Evolutionary conservation across 495 filamentous ascomycete genomes (phyloP).

Genomic region (Talaromyces ruber): DNA sequence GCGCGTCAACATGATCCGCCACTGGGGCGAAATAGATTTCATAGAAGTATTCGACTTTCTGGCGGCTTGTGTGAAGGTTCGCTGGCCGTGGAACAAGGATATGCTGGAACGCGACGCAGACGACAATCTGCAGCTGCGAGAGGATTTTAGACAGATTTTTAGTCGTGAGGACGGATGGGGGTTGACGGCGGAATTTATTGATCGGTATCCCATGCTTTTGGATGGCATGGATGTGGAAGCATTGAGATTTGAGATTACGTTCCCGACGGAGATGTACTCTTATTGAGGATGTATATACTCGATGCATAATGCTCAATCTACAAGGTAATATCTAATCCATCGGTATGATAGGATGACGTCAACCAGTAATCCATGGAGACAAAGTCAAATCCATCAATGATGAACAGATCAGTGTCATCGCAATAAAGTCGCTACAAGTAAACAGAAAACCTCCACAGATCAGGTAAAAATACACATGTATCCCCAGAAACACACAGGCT

Average conservation of each 20-base stretch:
- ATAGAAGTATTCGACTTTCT: slow-evolving; percentile 18
- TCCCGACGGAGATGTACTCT: not conserved
- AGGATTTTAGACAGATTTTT: slow-evolving; percentile 16
- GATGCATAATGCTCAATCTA: not conserved
- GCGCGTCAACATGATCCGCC: slow-evolving; percentile 15
- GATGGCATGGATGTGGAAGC: slow-evolving; percentile 12
- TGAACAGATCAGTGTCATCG: no score
- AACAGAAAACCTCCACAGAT: no score
- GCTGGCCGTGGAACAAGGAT: slow-evolving; percentile 22
- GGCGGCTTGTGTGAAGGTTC: slow-evolving; percentile 18
- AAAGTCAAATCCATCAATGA: no score
- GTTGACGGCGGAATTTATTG: slow-evolving; percentile 21
- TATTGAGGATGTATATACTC: not conserved
- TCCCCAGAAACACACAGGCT: no score
- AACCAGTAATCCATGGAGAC: no score
- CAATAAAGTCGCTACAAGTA: no score
- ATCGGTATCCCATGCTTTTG: slow-evolving; percentile 10
- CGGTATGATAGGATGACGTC: no score
- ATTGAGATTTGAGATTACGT: slow-evolving; percentile 7
- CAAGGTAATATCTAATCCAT: not conserved
- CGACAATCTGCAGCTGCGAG: slow-evolving; percentile 14
- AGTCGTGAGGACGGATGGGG: slow-evolving; percentile 20
- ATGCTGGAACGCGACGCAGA: slow-evolving; percentile 17
- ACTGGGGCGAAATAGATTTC: slow-evolving; percentile 14
- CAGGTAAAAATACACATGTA: no score